Evolutionary conservation across 73 alveolate species (phyloP).

Genomic region (Chromera velia): DNA sequence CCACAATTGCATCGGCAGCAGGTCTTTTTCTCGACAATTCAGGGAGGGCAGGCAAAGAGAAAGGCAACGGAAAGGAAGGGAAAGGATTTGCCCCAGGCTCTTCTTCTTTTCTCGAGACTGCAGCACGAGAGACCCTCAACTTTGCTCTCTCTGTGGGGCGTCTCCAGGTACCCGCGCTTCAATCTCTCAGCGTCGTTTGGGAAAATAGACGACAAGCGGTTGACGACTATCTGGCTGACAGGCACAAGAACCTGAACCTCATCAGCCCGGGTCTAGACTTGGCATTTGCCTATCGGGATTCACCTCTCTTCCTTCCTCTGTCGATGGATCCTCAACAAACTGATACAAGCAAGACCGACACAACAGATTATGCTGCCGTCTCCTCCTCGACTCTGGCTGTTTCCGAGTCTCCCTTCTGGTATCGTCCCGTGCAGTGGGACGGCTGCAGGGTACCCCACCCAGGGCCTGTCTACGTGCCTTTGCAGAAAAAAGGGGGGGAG

Average conservation of each 20-base stretch:
- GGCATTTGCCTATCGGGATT: background rate
- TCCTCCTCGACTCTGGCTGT: background rate
- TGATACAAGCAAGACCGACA: background rate
- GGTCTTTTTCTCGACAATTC: background rate
- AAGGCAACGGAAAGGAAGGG: background rate
- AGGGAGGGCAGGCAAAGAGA: background rate
- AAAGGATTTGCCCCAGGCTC: too few relatives aligned
- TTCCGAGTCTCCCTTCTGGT: background rate
- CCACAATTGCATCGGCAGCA: background rate
- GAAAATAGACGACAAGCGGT: background rate
- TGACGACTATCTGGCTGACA: background rate
- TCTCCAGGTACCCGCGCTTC: background rate
- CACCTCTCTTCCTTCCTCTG: background rate
- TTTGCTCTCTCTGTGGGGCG: background rate
- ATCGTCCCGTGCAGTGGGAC: background rate
- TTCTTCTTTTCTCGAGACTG: too few relatives aligned
- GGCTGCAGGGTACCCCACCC: background rate
- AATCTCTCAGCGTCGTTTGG: background rate
- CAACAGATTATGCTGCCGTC: background rate
- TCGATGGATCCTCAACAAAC: background rate
- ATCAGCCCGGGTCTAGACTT: background rate
- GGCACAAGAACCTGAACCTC: background rate
- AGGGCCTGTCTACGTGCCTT: background rate
- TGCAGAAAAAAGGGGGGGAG: background rate
- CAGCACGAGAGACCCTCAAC: background rate